Evolutionary conservation across 1,284 basidiomycete species (phyloP).

Genomic region (Tausonia pullulans): DNA sequence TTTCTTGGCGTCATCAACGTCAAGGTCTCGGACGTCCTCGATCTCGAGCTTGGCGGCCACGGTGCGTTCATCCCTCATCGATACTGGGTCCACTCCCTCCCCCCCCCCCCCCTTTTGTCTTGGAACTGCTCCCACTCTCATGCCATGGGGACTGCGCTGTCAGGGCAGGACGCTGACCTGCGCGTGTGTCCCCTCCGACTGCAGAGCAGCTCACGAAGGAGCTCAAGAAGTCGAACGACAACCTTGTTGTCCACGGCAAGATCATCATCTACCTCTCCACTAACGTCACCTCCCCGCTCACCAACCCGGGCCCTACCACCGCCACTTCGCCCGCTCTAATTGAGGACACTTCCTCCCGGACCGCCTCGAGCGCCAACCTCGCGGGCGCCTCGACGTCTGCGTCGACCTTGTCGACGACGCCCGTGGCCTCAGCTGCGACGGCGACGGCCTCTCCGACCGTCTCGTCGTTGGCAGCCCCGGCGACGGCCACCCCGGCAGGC

Average conservation of each 20-base stretch:
- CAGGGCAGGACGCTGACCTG: no score
- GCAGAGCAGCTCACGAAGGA: constrained; percentile 67
- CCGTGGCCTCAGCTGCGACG: neutral
- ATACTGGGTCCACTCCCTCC: neutral
- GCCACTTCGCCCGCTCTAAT: constrained; percentile 32
- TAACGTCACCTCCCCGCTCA: constrained; percentile 59
- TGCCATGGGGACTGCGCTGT: no score
- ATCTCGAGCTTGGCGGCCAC: constrained; percentile 77
- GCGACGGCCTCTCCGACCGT: neutral
- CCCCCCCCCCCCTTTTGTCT: neutral
- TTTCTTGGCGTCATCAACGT: constrained; percentile 91
- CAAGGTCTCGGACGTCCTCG: constrained; percentile 76
- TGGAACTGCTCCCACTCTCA: no score
- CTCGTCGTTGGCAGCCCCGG: neutral
- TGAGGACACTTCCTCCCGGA: constrained; percentile 26
- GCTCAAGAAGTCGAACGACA: constrained; percentile 75
- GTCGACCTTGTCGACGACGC: constrained; percentile 17
- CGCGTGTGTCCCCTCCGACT: no score
- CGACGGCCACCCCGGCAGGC: neutral
- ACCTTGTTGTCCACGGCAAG: constrained; percentile 74
- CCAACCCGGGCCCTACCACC: constrained; percentile 49
- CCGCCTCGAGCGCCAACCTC: constrained; percentile 21
- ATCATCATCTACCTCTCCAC: constrained; percentile 74
- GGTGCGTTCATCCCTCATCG: constrained; percentile 43
- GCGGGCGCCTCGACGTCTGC: constrained; percentile 11